Percentiles rank a stretch among this genome's conserved stretches.
Evolutionary conservation across 805 yeast genomes (phyloP).

Genomic region (Candida mattraensis): DNA sequence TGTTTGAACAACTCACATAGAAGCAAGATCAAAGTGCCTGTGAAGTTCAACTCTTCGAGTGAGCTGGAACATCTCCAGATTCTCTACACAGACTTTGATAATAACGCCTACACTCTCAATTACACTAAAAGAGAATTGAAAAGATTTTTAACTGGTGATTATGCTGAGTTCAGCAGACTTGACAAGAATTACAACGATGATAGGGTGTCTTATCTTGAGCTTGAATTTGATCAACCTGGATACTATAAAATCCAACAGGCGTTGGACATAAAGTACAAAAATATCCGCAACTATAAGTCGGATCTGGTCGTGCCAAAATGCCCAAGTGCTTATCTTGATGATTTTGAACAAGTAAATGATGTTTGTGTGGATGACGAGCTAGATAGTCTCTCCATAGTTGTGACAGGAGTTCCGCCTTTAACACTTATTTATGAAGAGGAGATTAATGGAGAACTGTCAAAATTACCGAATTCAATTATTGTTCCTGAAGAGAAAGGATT

Average conservation of each 20-base stretch:
- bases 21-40: constrained; percentile 54
- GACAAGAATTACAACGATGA: constrained; percentile 31
- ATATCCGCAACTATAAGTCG: constrained; percentile 57
- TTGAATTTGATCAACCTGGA: constrained; percentile 73
- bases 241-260: constrained; percentile 70
- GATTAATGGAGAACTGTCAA: constrained; percentile 32
- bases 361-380: constrained; percentile 68
- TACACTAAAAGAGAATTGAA: constrained; percentile 59
- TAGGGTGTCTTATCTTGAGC: constrained; percentile 55
- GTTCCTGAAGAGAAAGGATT: constrained; percentile 47
- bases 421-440: constrained; percentile 54
- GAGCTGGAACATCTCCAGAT: constrained; percentile 69
- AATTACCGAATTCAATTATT: constrained; percentile 29
- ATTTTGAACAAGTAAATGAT: constrained; percentile 34
- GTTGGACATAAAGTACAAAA: constrained; percentile 54
- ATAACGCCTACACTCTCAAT: constrained; percentile 46
- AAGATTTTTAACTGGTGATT: constrained; percentile 30
- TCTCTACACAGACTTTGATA: constrained; percentile 56
- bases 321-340: constrained; percentile 65
- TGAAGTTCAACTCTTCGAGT: constrained; percentile 77
- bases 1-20: constrained; percentile 51
- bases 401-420: constrained; percentile 79
- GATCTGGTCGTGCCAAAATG: constrained; percentile 71
- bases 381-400: constrained; percentile 43
- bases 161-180: constrained; percentile 20